Conservation (phyloP, 331 rosid genomes). For the Saraca asoca region DNA sequence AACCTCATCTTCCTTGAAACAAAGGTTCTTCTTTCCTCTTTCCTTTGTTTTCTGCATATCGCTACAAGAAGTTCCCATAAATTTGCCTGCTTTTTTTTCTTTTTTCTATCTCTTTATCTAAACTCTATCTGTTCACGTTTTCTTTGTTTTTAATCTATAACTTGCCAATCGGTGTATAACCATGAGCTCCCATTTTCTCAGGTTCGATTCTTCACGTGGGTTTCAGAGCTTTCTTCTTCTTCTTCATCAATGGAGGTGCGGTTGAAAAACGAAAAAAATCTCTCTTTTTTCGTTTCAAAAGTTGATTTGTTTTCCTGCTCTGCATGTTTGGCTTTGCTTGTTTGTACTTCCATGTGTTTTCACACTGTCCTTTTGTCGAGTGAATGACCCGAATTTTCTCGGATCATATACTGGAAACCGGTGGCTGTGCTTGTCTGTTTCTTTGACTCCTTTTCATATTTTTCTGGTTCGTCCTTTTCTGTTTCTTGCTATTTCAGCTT, state of each 20-base stretch:
- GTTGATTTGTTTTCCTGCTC: not conserved
- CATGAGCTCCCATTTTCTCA: constrained; percentile 58
- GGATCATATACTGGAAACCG: constrained; percentile 57
- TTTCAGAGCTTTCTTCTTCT: constrained; percentile 40
- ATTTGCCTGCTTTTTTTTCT: constrained; percentile 14
- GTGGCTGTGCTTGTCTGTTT: constrained; percentile 40
- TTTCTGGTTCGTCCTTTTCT: constrained; percentile 27
- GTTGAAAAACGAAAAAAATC: not conserved
- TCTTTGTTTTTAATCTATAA: constrained; percentile 53
- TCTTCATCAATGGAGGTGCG: constrained; percentile 54
- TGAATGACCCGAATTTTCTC: constrained; percentile 46
- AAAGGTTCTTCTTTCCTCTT: constrained; percentile 45
- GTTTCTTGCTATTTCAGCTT: constrained; percentile 6
- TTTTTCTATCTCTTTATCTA: constrained; percentile 17
- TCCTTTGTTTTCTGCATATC: not conserved
- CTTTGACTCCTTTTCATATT: constrained; percentile 16
- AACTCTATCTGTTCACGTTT: constrained; percentile 48
- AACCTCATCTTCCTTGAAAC: constrained; percentile 48
- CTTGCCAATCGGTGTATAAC: constrained; percentile 55
- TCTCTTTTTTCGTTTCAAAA: not conserved
- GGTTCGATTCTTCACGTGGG: constrained; percentile 55
- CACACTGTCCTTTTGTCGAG: constrained; percentile 30
- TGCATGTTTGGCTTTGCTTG: constrained; percentile 24
- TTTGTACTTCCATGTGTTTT: constrained; percentile 35
- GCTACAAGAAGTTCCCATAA: not conserved